Conservation (phyloP, 2,329 filamentous ascomycete genomes). For the Septoria linicola region DNA sequence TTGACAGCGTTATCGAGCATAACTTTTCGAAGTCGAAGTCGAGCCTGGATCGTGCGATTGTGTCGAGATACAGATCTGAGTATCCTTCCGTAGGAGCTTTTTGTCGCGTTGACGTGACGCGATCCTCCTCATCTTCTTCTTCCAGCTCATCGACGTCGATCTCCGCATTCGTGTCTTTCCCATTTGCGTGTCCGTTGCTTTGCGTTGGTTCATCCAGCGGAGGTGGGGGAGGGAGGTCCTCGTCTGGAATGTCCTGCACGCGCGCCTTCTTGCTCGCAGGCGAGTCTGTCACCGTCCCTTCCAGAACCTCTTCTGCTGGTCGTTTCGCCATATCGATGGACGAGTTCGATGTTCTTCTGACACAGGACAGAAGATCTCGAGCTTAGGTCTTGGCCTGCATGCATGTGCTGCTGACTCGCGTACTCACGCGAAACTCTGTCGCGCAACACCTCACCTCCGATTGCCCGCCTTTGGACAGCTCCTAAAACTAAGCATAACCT, state of each 20-base stretch:
- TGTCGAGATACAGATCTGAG: slow-evolving; percentile 94
- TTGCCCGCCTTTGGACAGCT: slow-evolving; percentile 1
- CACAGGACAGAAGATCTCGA: not conserved
- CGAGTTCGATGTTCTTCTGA: not conserved
- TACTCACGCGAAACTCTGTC: not conserved
- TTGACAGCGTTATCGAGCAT: slow-evolving; percentile 91
- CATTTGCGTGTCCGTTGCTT: slow-evolving; percentile 29
- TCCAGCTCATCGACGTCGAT: slow-evolving; percentile 38
- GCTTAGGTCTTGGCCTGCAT: slow-evolving; percentile 10
- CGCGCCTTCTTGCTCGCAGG: slow-evolving; percentile 50
- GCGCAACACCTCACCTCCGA: slow-evolving; percentile 2
- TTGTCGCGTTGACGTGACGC: slow-evolving; percentile 59
- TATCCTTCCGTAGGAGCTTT: slow-evolving; percentile 81
- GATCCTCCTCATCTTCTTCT: slow-evolving; percentile 40
- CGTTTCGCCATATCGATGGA: slow-evolving; percentile 46
- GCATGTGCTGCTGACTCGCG: slow-evolving; percentile 9
- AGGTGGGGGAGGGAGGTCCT: slow-evolving; percentile 32
- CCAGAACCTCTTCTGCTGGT: slow-evolving; percentile 47
- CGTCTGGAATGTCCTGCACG: slow-evolving; percentile 46
- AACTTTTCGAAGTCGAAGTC: slow-evolving; percentile 99
- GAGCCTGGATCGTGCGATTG: slow-evolving; percentile 85
- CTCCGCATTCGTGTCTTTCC: too few species aligned
- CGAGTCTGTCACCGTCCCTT: slow-evolving; percentile 44
- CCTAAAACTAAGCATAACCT: slow-evolving; percentile 3
- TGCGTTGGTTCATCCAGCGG: slow-evolving; percentile 20